Evolutionary conservation across 768 basidiomycete species (phyloP).

Genomic region (Trametes cinnabarina): DNA sequence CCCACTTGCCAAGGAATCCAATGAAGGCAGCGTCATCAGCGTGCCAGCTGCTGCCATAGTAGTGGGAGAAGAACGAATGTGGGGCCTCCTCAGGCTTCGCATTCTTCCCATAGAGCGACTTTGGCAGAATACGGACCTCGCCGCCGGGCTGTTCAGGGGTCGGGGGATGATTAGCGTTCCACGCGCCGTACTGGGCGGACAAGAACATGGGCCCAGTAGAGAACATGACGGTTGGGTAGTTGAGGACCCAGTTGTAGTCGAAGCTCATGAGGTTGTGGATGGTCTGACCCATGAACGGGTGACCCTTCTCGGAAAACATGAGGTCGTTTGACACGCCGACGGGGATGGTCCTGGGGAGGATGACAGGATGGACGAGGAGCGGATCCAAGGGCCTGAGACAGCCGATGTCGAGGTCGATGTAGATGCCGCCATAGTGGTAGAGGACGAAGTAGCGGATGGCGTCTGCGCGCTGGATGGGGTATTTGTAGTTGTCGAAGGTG

Average conservation of each 20-base stretch:
- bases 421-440: slow-evolving; percentile 91
- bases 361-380: slow-evolving; percentile 79
- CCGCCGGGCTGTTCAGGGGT: slow-evolving; percentile 52
- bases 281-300: slow-evolving; percentile 89
- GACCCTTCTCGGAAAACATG: slow-evolving; percentile 83
- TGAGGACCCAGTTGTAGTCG: slow-evolving; percentile 91
- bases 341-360: slow-evolving; percentile 93
- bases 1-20: slow-evolving; percentile 85
- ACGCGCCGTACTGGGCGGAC: slow-evolving; percentile 90
- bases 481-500: slow-evolving; percentile 89
- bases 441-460: slow-evolving; percentile 98
- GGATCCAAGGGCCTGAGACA: slow-evolving; percentile 86
- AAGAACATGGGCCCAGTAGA: slow-evolving; percentile 99
- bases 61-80: slow-evolving; percentile 94
- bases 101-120: slow-evolving; percentile 97
- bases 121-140: slow-evolving; percentile 89
- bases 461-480: slow-evolving; percentile 93
- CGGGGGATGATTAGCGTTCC: slow-evolving; percentile 63
- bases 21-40: slow-evolving; percentile 98
- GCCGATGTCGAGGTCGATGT: slow-evolving; percentile 96
- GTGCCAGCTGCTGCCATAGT: slow-evolving; percentile 98
- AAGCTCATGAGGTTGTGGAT: slow-evolving; percentile 90
- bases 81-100: slow-evolving; percentile 79
- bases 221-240: slow-evolving; percentile 99
- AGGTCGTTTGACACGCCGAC: slow-evolving; percentile 98